Base-by-base conservation (phyloP, 129 eudicot genomes). In the Tagetes erecta region DNA sequence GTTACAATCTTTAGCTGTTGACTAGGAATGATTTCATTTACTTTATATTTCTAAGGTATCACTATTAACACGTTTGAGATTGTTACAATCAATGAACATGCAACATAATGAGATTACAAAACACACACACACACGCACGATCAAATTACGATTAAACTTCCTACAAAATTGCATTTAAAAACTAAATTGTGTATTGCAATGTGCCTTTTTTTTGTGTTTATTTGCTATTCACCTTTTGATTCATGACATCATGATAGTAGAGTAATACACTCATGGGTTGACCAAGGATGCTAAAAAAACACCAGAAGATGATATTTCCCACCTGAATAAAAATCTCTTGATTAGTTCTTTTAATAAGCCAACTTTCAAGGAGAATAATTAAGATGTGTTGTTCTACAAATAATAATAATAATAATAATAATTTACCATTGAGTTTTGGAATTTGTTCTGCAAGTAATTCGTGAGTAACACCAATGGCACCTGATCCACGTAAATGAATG, bases 291-390 rank as follows among this genome's bases (percentile, higher is more conserved):
- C 98, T 81, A 84, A 94, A 94, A 63, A 81, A 86, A 84, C 90
- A 93, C 98, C 98, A 93, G 82, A 90, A 93, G 37, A 90, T 88
- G 78, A 90, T 94, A 81, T 94, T 90, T 60, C 97, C 98, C 73
- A 94, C 97, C 97, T 90, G 83, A 71, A 50, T 30, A 0, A 34
- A 40, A 14, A 6, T 10, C 12, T 6, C 2, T 0, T 50, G 6
- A 49, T 20, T 63, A 46, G 11, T 5, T 39, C 13, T 42, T 14
- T 11, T 13, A 31, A 3, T 37, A 36, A 0, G 31, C 1, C 50
- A 64, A 5, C 20, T 14, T 53, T 55, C 8, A 42, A 33, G 65
- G 65, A 34, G 65, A 59, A 33, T 6, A 35, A 11, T 10, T 64
- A 38, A 64, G 50, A 67, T 5, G 60, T 5, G 40, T 34, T 9